Conservation (phyloP, 495 filamentous ascomycete genomes). For the Apiosordaria backusii region DNA sequence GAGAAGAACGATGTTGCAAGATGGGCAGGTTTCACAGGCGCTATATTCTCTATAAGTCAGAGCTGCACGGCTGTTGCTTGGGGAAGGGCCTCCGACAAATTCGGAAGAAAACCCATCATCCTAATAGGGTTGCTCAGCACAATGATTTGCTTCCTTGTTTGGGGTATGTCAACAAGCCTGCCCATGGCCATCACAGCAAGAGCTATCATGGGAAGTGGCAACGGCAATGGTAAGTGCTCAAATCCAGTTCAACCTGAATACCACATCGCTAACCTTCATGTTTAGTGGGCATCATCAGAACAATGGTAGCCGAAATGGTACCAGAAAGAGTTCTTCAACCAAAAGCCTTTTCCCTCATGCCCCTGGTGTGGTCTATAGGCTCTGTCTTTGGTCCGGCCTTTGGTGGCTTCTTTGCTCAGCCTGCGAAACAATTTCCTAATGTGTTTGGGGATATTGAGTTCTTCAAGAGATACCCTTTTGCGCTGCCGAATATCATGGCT, state of each 20-base stretch:
- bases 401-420: slow-evolving; percentile 79
- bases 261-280: slow-evolving; percentile 6
- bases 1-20: slow-evolving; percentile 66
- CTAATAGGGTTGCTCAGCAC: slow-evolving; percentile 66
- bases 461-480: slow-evolving; percentile 72
- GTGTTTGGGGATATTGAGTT: slow-evolving; percentile 65
- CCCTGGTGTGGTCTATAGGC: slow-evolving; percentile 74
- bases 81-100: slow-evolving; percentile 71
- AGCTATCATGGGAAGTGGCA: slow-evolving; percentile 61
- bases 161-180: slow-evolving; percentile 73
- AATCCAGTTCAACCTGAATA: no score
- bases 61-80: slow-evolving; percentile 70
- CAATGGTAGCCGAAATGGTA: slow-evolving; percentile 74
- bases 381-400: slow-evolving; percentile 86
- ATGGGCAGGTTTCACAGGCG: slow-evolving; percentile 71
- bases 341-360: slow-evolving; percentile 79
- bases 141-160: slow-evolving; percentile 68
- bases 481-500: slow-evolving; percentile 75
- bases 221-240: slow-evolving; percentile 55
- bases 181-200: slow-evolving; percentile 67
- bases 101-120: slow-evolving; percentile 73
- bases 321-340: slow-evolving; percentile 79
- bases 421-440: slow-evolving; percentile 62
- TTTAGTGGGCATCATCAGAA: slow-evolving; percentile 62
- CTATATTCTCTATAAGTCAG: slow-evolving; percentile 70